Evolutionary conservation across 2,329 filamentous ascomycete species (phyloP).

Genomic region (Pseudogymnoascus sp.): DNA sequence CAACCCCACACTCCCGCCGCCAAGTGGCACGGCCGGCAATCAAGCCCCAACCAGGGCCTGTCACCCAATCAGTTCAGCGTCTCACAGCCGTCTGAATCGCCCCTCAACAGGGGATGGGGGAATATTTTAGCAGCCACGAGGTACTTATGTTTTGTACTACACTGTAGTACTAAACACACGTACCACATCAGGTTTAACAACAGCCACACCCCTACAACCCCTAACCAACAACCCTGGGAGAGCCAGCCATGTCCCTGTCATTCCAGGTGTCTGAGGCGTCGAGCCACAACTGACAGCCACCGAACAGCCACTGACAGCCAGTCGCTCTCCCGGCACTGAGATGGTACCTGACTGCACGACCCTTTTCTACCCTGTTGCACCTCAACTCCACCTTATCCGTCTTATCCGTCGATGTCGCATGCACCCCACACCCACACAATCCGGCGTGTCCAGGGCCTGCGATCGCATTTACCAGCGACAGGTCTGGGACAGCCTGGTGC

Average conservation of each 20-base stretch:
- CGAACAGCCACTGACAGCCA: neutral
- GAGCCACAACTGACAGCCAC: conserved; percentile 5
- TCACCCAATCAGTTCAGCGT: conserved; percentile 5
- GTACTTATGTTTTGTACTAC: neutral
- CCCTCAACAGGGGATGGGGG: neutral
- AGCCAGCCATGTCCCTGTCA: neutral
- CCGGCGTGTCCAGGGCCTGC: neutral
- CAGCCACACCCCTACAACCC: neutral
- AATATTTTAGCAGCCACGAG: neutral
- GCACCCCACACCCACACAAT: neutral
- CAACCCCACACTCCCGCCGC: neutral
- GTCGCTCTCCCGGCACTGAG: neutral
- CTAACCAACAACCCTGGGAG: neutral
- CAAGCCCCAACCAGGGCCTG: neutral
- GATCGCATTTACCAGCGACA: conserved; percentile 7
- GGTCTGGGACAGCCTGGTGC: conserved; percentile 5
- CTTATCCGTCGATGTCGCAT: neutral
- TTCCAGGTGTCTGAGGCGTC: neutral
- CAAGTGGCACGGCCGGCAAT: neutral
- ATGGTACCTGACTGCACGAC: neutral
- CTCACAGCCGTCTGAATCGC: conserved; percentile 6
- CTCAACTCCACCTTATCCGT: neutral
- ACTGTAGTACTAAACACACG: neutral
- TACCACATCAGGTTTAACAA: neutral
- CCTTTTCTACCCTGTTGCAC: neutral